Base-by-base conservation (phyloP, 2,329 filamentous ascomycete species). In the Cytospora chrysosperma region DNA sequence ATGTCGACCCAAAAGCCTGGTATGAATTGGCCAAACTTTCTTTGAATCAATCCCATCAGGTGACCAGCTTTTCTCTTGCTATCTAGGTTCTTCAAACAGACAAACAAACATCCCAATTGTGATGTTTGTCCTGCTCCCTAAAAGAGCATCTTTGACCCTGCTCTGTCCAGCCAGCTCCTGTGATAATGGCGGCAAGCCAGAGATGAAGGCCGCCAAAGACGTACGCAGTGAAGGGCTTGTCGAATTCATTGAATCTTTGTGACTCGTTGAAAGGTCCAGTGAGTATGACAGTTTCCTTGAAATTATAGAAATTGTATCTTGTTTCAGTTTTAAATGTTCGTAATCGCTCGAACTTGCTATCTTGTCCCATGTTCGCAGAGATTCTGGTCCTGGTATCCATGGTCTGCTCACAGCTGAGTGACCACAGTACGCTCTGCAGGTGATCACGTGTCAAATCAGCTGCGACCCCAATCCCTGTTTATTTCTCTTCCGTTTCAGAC, bases 141-240 rank as follows among this genome's bases (percentile, higher is more conserved):
- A 34, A 55, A 9, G n/a, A 19, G 19, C 4, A 7, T 17, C n/a
- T 26, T 37, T 56, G 17, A 17, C n/a, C 28, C 5, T 40, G 32
- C 19, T 8, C 26, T 8, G 43, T 47, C n/a, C n/a, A 13, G 43
- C 2, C 3, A 24, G 10, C 6, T 24, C 5, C 21, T 13, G 13
- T 21, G n/a, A 19, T 10, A n/a, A 27, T 55, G 37, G 54, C 19
- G 64, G 58, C 64, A 66, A 66, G 64, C 61, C 32, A 49, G 10
- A 50, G 57, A 59, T 61, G 57, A 61, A 64, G 50, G 57, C 43
- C 49, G n/a, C 13, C 43, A 26, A 55, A 17, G 15, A 15, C 17
- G 34, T 47, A 19, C 24, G 34, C 37, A 27, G 3, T 28, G 34
- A 27, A 30, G 7, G 19, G 34, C 34, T 17, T 34, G 27, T 8